These are phyloP conservation scores for Phytopythium oedochilum DNA, from an alignment of 352 stramenopile genomes.

Conservation along the genomic window DNA sequence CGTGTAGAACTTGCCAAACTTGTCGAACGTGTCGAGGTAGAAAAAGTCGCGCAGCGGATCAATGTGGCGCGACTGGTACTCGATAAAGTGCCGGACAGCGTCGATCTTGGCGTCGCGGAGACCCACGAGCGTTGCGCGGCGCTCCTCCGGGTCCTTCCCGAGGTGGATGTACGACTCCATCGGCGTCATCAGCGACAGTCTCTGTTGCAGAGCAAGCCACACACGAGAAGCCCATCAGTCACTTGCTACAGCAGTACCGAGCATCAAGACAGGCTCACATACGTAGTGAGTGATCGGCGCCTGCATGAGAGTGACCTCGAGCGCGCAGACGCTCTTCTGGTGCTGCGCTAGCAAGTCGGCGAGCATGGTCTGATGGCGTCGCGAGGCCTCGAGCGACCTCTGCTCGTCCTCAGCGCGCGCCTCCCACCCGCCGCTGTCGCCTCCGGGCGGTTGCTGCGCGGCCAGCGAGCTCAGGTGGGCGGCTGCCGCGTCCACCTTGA, in stretches of 20 bases:
- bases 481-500: conserved; percentile 22
- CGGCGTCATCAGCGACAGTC: conserved; percentile 56
- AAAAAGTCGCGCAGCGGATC: conserved; percentile 54
- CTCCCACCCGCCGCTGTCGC: background rate
- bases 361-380: conserved; percentile 26
- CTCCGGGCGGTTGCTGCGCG: background rate
- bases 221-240: too few species aligned
- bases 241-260: too few species aligned
- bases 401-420: conserved; percentile 18
- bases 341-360: conserved; percentile 28
- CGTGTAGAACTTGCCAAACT: conserved; percentile 66
- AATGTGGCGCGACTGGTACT: conserved; percentile 42
- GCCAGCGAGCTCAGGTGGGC: background rate
- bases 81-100: conserved; percentile 29
- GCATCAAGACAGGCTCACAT: conserved; percentile 8
- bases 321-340: conserved; percentile 33
- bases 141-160: conserved; percentile 26
- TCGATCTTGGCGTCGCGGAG: conserved; percentile 52
- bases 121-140: conserved; percentile 32
- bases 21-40: conserved; percentile 60
- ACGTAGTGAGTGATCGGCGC: conserved; percentile 56
- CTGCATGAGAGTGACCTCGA: conserved; percentile 34
- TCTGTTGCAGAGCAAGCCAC: conserved; percentile 14
- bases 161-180: conserved; percentile 67
- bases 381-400: conserved; percentile 17